phyloP scores from a whole-genome alignment of 371 early-diverging fungal species.

The Lichtheimia ornata region DNA sequence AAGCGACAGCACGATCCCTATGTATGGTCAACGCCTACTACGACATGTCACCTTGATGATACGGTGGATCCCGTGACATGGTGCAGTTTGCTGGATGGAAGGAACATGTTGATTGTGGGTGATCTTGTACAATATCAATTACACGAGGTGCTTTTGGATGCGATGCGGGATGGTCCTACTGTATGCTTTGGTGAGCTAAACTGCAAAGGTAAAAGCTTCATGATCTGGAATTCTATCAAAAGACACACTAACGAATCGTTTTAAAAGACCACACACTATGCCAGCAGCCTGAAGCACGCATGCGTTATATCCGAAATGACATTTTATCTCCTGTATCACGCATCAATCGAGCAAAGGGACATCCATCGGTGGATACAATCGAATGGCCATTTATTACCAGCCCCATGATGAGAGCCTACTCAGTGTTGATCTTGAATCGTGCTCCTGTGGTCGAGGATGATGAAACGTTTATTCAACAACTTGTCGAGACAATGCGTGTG shows the following conservation, averaged over 20 bases:
- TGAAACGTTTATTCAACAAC: constrained; percentile 37
- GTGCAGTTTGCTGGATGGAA: constrained; percentile 37
- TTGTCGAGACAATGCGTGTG: constrained; percentile 48
- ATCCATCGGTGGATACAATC: constrained; percentile 38
- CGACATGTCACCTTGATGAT: constrained; percentile 9
- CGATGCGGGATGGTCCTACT: constrained; percentile 48
- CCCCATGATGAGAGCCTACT: constrained; percentile 36
- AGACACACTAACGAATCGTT: not conserved
- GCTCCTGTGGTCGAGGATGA: constrained; percentile 49
- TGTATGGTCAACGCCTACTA: constrained; percentile 2
- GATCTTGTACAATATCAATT: constrained; percentile 60
- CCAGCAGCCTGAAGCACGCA: constrained; percentile 20
- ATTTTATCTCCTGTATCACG: constrained; percentile 43
- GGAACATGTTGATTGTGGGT: constrained; percentile 53
- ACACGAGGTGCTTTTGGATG: constrained; percentile 55
- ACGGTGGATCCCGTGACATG: constrained; percentile 25
- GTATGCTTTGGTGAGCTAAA: constrained; percentile 59
- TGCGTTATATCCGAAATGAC: constrained; percentile 61
- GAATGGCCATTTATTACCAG: constrained; percentile 53
- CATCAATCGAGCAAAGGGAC: constrained; percentile 35
- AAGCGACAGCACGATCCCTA: not conserved
- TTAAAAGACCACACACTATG: constrained; percentile 48
- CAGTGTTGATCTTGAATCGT: constrained; percentile 56
- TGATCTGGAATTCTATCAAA: not conserved
- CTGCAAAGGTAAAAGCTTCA: constrained; percentile 47